Conservation (phyloP, 805 yeast species). For the Nakazawaea sp. region DNA sequence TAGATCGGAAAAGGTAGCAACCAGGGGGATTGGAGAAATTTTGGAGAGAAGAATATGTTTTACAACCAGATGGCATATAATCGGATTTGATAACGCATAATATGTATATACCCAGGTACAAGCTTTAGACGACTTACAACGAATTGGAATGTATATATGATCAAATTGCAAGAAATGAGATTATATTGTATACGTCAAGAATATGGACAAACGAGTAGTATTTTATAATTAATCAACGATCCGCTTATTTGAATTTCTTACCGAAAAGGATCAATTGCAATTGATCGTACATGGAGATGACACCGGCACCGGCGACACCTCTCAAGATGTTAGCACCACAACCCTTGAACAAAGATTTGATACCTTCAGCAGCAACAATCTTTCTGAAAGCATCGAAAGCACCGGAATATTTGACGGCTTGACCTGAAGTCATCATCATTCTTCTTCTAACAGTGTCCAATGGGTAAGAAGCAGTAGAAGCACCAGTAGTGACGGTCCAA, state of each 20-base stretch:
- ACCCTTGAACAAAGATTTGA: conserved; percentile 91
- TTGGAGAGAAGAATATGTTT: too few relatives aligned
- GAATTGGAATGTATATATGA: neutral
- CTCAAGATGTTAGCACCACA: conserved; percentile 99
- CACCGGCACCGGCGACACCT: conserved; percentile 99
- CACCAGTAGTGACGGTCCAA: conserved; percentile 98
- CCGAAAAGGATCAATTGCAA: conserved; percentile 92
- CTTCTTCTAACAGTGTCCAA: conserved; percentile 99
- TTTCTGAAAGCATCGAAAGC: conserved; percentile 88
- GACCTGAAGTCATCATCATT: conserved; percentile 99
- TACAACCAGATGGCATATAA: too few relatives aligned
- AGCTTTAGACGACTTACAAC: neutral
- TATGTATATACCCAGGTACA: too few relatives aligned
- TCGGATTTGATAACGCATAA: too few relatives aligned
- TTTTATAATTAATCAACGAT: conserved; percentile 8
- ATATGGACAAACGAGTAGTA: neutral
- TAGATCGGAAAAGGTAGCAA: too few relatives aligned
- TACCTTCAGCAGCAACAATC: conserved; percentile 96
- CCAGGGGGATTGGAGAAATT: too few relatives aligned
- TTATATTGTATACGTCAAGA: neutral
- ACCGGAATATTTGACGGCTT: conserved; percentile 94
- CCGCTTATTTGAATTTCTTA: conserved; percentile 75
- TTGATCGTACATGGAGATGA: conserved; percentile 95
- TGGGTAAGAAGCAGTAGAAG: conserved; percentile 98
- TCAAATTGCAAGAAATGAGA: neutral